Conservation (phyloP, 352 stramenopile genomes). For the Phytophthora podocarpi region DNA sequence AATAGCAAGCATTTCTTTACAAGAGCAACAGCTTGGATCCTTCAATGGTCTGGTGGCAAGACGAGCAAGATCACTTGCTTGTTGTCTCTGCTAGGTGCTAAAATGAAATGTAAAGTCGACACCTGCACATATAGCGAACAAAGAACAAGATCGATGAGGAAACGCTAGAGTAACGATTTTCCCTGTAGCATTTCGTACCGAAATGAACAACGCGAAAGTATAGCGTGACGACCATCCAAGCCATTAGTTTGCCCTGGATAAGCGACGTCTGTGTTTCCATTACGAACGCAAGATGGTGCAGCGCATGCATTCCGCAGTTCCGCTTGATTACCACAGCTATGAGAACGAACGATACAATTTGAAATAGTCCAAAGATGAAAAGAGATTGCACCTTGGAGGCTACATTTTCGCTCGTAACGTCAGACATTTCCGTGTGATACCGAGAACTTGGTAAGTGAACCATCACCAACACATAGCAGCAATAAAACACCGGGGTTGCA, state of each 20-base stretch:
- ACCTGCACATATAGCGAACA: too few relatives aligned
- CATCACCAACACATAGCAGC: constrained; percentile 16
- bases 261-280: constrained; percentile 22
- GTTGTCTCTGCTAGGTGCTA: too few relatives aligned
- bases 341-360: constrained; percentile 22
- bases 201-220: constrained; percentile 4
- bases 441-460: constrained; percentile 16
- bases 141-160: too few relatives aligned
- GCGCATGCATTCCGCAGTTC: constrained; percentile 8
- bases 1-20: too few relatives aligned
- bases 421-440: constrained; percentile 8
- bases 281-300: constrained; percentile 30
- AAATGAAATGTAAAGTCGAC: too few relatives aligned
- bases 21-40: too few relatives aligned
- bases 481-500: constrained; percentile 35
- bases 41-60: too few relatives aligned
- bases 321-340: constrained; percentile 14
- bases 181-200: too few relatives aligned
- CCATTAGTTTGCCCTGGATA: constrained; percentile 23
- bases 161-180: too few relatives aligned
- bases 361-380: constrained; percentile 13
- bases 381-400: constrained; percentile 2
- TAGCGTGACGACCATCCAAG: constrained; percentile 8
- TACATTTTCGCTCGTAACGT: background rate
- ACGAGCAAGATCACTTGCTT: too few relatives aligned